phyloP scores from a whole-genome alignment of 768 basidiomycete species.

The Glaciozyma antarctica region DNA sequence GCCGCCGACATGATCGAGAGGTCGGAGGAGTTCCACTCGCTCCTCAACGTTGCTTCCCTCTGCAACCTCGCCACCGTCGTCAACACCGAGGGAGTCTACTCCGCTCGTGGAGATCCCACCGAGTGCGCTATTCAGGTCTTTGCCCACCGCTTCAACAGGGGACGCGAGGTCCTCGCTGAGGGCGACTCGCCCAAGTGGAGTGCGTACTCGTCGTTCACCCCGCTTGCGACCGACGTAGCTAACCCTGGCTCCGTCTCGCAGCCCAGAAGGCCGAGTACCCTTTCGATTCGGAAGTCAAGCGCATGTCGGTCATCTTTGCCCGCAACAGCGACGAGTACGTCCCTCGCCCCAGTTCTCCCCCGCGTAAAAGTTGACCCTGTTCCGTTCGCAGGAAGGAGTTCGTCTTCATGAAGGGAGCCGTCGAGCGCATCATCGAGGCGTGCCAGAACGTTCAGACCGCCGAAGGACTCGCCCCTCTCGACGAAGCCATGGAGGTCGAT shows the following conservation, averaged over 20 bases:
- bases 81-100: slow-evolving; percentile 40
- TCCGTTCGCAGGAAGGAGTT: slow-evolving; percentile 24
- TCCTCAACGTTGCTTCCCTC: slow-evolving; percentile 41
- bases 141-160: slow-evolving; percentile 24
- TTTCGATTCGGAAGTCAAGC: slow-evolving; percentile 45
- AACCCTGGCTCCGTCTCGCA: not conserved
- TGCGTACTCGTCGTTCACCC: not conserved
- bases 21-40: slow-evolving; percentile 38
- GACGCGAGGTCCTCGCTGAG: slow-evolving; percentile 21
- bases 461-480: slow-evolving; percentile 32
- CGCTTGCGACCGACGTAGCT: not conserved
- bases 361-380: not conserved
- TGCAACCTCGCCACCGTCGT: slow-evolving; percentile 42
- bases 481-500: slow-evolving; percentile 33
- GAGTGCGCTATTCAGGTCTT: slow-evolving; percentile 44
- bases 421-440: slow-evolving; percentile 45
- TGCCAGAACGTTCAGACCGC: slow-evolving; percentile 40
- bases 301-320: slow-evolving; percentile 39
- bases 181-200: slow-evolving; percentile 33
- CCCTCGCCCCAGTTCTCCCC: not conserved
- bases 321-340: slow-evolving; percentile 15
- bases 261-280: slow-evolving; percentile 42
- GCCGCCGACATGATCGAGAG: slow-evolving; percentile 34
- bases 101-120: slow-evolving; percentile 44
- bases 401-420: slow-evolving; percentile 38